Evolutionary conservation across 306 rosid genomes (phyloP), one percentile per base, ranked within the genome.

Genomic region (Lathyrus sativus): DNA sequence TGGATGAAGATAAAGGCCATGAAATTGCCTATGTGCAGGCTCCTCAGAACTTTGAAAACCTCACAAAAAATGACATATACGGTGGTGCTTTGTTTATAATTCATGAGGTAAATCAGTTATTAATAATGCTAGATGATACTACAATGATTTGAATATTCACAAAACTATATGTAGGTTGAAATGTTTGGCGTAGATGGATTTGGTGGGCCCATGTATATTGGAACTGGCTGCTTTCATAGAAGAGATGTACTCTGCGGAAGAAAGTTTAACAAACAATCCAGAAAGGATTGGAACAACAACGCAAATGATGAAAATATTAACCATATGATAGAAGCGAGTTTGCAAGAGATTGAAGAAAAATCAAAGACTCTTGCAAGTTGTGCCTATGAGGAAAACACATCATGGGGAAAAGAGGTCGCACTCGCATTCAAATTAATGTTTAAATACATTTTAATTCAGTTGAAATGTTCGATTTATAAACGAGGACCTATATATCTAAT

Each of bases 1-100:
- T 91, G 92, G 95, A 88, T 64, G 85, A 88, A 61, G 74, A 79
- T 48, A 78, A 84, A 43, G 90, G 90, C 65, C 80, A 64, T 14
- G 89, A 88, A 41, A 71, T 91, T 60, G 97, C 87, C 18, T 91
- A 18, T 41, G 89, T 91, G 35, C 97, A 91, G 65, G 78, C 77
- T 46, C 90, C 95, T 5, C 91, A 88, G 15, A 49, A 2, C 56
- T 88, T 78, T 9, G 73, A 78, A 28, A 86, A 86, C 13, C 3
- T 81, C 9, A 74, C 81, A 0, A 81, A 69, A 72, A 85, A 91
- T 68, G 95, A 88, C 0, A 51, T 88, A n/a, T 91, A 88, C 6
- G 58, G 74, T 0, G 29, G 19, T 72, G 2, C 31, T 14, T 6
- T 84, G 26, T 11, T 7, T 35, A 26, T 72, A 9, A 1, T 18